Percentiles rank a stretch among this genome's conserved stretches.
phyloP scores from a whole-genome alignment of 2,329 filamentous ascomycete genomes.

The Alternaria ventricosa region DNA sequence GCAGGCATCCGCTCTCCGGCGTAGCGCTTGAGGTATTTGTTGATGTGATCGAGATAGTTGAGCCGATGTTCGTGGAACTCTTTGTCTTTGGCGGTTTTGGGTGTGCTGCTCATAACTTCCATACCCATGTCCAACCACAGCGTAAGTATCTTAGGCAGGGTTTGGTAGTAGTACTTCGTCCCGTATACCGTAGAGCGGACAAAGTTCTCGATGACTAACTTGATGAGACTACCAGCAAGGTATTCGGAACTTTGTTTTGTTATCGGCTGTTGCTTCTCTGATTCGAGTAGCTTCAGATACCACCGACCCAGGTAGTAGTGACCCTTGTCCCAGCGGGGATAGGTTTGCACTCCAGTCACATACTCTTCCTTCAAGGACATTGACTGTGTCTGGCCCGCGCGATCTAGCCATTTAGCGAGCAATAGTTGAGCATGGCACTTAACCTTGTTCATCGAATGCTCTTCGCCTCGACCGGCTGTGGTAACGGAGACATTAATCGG shows the following conservation, averaged over 20 bases:
- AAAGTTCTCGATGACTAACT: conserved; percentile 93
- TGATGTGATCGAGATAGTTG: conserved; percentile 41
- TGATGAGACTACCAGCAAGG: conserved; percentile 81
- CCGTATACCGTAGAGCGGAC: conserved; percentile 84
- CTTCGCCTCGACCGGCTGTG: conserved; percentile 47
- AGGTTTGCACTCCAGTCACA: conserved; percentile 75
- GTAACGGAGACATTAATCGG: conserved; percentile 46
- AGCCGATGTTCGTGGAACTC: conserved; percentile 40
- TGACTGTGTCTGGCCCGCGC: conserved; percentile 89
- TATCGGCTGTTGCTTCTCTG: conserved; percentile 77
- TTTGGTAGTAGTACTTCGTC: conserved; percentile 96
- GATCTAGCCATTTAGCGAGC: conserved; percentile 95
- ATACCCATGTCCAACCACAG: conserved; percentile 93
- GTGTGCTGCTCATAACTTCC: conserved; percentile 58
- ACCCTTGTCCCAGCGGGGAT: conserved; percentile 86
- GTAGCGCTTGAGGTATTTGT: conserved; percentile 81
- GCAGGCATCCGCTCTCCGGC: conserved; percentile 69
- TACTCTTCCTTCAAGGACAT: conserved; percentile 75
- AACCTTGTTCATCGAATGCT: conserved; percentile 61
- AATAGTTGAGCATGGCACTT: conserved; percentile 83
- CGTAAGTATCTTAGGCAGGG: conserved; percentile 86
- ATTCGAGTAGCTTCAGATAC: conserved; percentile 94
- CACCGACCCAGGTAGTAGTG: conserved; percentile 97
- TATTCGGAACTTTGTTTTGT: conserved; percentile 68
- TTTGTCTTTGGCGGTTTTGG: conserved; percentile 33